Percentiles rank a stretch among this genome's conserved stretches.
phyloP scores from a whole-genome alignment of 495 filamentous ascomycete genomes.

The Xylaria longipes region DNA sequence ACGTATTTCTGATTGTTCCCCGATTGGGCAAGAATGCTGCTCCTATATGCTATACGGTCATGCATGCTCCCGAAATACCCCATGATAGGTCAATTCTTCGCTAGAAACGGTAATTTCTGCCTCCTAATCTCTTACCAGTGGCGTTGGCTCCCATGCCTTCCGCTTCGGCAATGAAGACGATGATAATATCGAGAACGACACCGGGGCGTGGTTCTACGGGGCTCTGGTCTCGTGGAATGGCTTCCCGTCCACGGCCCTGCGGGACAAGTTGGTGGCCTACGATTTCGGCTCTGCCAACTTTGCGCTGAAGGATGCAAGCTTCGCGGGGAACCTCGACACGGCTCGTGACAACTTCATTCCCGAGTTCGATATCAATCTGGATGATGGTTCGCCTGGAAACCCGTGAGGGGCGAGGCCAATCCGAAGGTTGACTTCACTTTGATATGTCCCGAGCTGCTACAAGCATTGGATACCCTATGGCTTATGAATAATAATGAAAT shows the following conservation, averaged over 20 bases:
- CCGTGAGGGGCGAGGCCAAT: slow-evolving; percentile 27
- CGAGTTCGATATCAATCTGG: slow-evolving; percentile 45
- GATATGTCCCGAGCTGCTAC: neutral
- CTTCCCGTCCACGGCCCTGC: slow-evolving; percentile 36
- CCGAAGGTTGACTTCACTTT: neutral
- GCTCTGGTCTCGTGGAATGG: slow-evolving; percentile 49
- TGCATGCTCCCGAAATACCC: neutral
- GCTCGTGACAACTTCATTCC: slow-evolving; percentile 39
- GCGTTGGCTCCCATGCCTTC: slow-evolving; percentile 48
- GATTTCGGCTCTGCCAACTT: slow-evolving; percentile 42
- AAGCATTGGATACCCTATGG: neutral
- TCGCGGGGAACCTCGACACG: slow-evolving; percentile 37
- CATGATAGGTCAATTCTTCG: neutral
- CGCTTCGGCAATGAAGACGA: slow-evolving; percentile 48
- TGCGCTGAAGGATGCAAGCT: slow-evolving; percentile 47
- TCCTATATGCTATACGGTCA: neutral
- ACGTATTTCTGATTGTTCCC: neutral
- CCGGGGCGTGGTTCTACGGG: slow-evolving; percentile 49
- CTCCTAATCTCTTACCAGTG: slow-evolving; percentile 19
- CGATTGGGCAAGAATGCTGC: neutral
- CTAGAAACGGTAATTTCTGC: neutral
- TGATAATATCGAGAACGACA: slow-evolving; percentile 49
- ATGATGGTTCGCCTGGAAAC: slow-evolving; percentile 48
- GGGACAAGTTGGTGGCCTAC: slow-evolving; percentile 36
- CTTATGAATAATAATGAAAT: slow-evolving; percentile 14